A percentile compares a stretch with the other conserved stretches of the same genome.
Evolutionary conservation across 768 basidiomycete species (phyloP).

Genomic region (Naganishia kalamii): DNA sequence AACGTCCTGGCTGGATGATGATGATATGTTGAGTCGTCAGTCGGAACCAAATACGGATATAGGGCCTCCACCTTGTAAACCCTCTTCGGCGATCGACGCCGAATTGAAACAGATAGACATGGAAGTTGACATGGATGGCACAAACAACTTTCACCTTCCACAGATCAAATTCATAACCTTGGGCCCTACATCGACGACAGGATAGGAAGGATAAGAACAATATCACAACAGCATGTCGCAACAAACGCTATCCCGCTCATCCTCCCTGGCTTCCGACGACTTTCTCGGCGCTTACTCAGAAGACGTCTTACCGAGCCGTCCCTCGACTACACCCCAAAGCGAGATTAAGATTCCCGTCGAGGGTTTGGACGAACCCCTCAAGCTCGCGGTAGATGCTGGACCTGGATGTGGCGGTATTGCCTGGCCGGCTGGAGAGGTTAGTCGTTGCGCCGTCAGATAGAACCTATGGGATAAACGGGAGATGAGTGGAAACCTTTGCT

Average conservation of each 20-base stretch:
- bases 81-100: too few relatives aligned
- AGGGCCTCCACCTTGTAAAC: too few relatives aligned
- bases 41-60: too few relatives aligned
- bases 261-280: slow-evolving; percentile 28
- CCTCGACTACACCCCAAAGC: slow-evolving; percentile 32
- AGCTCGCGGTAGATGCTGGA: slow-evolving; percentile 65
- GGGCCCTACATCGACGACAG: too few relatives aligned
- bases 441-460: slow-evolving; percentile 23
- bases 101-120: too few relatives aligned
- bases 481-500: neutral
- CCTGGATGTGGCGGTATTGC: slow-evolving; percentile 88
- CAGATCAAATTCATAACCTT: too few relatives aligned
- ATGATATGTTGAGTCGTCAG: too few relatives aligned
- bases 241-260: neutral
- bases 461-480: neutral
- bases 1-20: too few relatives aligned
- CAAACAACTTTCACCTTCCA: too few relatives aligned
- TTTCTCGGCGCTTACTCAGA: slow-evolving; percentile 31
- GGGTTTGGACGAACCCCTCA: slow-evolving; percentile 29
- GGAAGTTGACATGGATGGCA: too few relatives aligned
- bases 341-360: slow-evolving; percentile 34
- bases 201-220: too few relatives aligned
- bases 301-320: slow-evolving; percentile 32
- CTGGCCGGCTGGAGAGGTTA: slow-evolving; percentile 86
- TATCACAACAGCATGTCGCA: too few relatives aligned